Conservation (phyloP, 352 stramenopile species). For the Pythium guiyangense region DNA sequence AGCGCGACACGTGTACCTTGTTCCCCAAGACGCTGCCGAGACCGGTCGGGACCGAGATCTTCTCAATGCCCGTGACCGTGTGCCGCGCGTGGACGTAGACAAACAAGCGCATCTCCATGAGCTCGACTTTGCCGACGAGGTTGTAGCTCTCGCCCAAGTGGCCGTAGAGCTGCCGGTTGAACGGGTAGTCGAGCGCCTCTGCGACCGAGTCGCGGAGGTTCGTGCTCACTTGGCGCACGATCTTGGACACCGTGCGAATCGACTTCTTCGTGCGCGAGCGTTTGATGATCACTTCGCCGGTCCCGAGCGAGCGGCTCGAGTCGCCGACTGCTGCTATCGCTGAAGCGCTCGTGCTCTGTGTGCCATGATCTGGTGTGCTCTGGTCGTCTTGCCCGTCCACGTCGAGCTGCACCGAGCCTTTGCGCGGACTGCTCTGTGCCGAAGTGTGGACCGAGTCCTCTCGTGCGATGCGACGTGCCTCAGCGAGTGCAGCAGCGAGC, state of each 20-base stretch:
- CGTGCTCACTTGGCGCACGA: constrained; percentile 58
- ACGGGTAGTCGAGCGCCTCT: constrained; percentile 61
- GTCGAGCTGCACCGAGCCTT: neutral
- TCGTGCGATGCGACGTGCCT: neutral
- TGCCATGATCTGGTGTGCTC: neutral
- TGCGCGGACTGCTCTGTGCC: neutral
- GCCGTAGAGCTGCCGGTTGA: constrained; percentile 50
- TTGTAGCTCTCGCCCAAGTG: constrained; percentile 60
- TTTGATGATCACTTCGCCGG: constrained; percentile 53
- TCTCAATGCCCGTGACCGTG: constrained; percentile 57
- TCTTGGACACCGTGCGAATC: constrained; percentile 59
- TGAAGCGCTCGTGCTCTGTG: neutral
- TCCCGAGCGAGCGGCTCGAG: constrained; percentile 14
- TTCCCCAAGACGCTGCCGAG: constrained; percentile 79
- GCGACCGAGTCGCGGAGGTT: constrained; percentile 60
- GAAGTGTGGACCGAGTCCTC: neutral
- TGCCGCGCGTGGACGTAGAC: constrained; percentile 63
- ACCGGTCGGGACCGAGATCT: constrained; percentile 66
- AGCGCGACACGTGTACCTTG: constrained; percentile 40
- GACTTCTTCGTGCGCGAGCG: constrained; percentile 58
- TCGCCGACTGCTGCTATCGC: neutral
- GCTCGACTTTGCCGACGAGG: constrained; percentile 62
- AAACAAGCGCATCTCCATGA: constrained; percentile 82
- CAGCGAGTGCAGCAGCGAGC: constrained; percentile 11
- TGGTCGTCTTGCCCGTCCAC: neutral